phyloP scores from a whole-genome alignment of 345 rosid species.

The Mercurialis annua region DNA sequence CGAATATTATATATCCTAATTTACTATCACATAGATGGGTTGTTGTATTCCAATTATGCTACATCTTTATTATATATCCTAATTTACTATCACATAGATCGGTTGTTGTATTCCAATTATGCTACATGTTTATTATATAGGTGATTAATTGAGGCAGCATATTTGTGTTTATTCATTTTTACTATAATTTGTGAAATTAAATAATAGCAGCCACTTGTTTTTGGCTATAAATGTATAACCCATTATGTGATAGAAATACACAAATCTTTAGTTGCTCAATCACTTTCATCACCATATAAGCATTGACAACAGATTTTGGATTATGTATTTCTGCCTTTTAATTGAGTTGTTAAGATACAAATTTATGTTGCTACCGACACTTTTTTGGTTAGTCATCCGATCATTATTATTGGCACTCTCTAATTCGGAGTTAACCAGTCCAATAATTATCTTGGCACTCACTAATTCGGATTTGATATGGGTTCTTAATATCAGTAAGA shows the following conservation, averaged over 20 bases:
- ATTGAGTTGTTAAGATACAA: no score
- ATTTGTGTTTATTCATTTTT: not conserved
- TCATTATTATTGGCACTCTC: no score
- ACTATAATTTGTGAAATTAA: not conserved
- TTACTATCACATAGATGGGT: constrained; percentile 2
- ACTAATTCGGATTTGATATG: not conserved
- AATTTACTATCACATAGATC: constrained; percentile 1
- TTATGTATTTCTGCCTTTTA: not conserved
- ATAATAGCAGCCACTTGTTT: not conserved
- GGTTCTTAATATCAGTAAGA: no score
- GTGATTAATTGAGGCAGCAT: not conserved
- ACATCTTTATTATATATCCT: no score
- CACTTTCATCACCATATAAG: not conserved
- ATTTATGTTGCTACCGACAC: not conserved
- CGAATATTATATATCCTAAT: no score
- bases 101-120: not conserved
- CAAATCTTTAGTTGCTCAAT: not conserved
- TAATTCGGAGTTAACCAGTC: no score
- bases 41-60: no score
- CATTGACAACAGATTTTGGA: not conserved
- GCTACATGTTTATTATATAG: no score
- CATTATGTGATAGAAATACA: not conserved
- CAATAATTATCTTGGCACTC: not conserved
- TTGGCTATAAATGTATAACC: not conserved
- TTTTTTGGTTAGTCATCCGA: not conserved